These are phyloP conservation scores for Globisporangium cystogenes DNA, from an alignment of 352 stramenopile genomes.

Conservation along the genomic window DNA sequence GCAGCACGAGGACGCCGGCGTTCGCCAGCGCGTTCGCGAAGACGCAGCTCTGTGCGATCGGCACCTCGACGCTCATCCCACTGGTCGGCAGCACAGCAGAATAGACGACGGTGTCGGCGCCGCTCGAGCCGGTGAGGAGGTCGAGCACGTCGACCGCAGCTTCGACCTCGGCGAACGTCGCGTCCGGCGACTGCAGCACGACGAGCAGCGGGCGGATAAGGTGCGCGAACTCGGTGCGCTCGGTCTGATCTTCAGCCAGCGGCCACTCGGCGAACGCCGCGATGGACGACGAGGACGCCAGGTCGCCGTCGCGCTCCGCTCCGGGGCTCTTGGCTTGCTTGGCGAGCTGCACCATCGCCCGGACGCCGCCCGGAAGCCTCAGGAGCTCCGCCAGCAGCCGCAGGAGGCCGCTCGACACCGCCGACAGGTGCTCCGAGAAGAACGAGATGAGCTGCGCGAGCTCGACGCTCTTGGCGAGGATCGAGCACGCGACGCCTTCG, in stretches of 20 bases:
- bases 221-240: slow-evolving; percentile 1
- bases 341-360: slow-evolving; percentile 23
- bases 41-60: slow-evolving; percentile 20
- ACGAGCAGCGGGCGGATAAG: slow-evolving; percentile 3
- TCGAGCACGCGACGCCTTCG: slow-evolving; percentile 22
- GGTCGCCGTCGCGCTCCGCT: neutral
- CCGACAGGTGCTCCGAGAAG: slow-evolving; percentile 17
- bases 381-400: slow-evolving; percentile 25
- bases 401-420: slow-evolving; percentile 30
- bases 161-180: slow-evolving; percentile 7
- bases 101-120: slow-evolving; percentile 8
- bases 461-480: slow-evolving; percentile 23
- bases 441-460: slow-evolving; percentile 18
- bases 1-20: slow-evolving; percentile 28
- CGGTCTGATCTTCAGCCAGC: neutral
- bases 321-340: neutral
- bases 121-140: slow-evolving; percentile 7
- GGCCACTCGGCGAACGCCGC: slow-evolving; percentile 6
- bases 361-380: slow-evolving; percentile 22
- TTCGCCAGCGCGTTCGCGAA: slow-evolving; percentile 37
- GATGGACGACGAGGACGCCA: neutral
- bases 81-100: neutral
- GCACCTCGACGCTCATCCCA: neutral
- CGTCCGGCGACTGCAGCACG: slow-evolving; percentile 1
- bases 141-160: slow-evolving; percentile 5